Conservation (phyloP, 1,284 basidiomycete species). For the Pterulicium gracile region DNA sequence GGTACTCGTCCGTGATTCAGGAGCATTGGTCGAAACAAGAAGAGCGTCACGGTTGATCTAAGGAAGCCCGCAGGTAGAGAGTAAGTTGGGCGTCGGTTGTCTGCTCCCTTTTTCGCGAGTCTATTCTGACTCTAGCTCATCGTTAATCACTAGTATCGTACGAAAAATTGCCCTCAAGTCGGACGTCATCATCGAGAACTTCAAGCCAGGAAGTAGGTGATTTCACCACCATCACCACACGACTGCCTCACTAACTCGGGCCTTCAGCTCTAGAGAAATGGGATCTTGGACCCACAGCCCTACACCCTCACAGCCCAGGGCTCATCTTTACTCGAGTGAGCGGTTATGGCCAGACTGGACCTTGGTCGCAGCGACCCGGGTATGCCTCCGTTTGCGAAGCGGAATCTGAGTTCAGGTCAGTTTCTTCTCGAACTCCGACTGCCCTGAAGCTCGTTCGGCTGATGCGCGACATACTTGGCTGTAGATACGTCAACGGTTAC, state of each 20-base stretch:
- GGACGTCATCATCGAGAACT: constrained; percentile 61
- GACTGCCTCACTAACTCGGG: constrained; percentile 6
- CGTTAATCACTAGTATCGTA: constrained; percentile 45
- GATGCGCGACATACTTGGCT: no score
- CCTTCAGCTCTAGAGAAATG: constrained; percentile 54
- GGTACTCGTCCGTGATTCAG: constrained; percentile 65
- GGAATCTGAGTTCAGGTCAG: constrained; percentile 48
- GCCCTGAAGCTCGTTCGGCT: no score
- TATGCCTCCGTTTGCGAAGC: constrained; percentile 68
- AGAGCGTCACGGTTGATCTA: constrained; percentile 57
- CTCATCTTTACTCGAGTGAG: constrained; percentile 66
- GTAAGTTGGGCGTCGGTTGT: constrained; percentile 28
- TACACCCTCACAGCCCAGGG: constrained; percentile 47
- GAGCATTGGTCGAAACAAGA: constrained; percentile 60
- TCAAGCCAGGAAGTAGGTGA: constrained; percentile 58
- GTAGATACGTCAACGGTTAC: constrained; percentile 55
- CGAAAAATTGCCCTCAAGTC: constrained; percentile 46
- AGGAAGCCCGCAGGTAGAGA: constrained; percentile 48
- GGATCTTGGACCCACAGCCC: constrained; percentile 43
- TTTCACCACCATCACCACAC: constrained; percentile 2
- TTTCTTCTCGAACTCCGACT: neutral
- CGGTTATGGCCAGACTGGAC: constrained; percentile 64
- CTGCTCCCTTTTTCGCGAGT: neutral
- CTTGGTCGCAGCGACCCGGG: constrained; percentile 57
- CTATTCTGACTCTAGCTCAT: constrained; percentile 1